These are phyloP conservation scores for Coemansia sp. DNA, from an alignment of 371 early-diverging fungal species.

Conservation along the genomic window DNA sequence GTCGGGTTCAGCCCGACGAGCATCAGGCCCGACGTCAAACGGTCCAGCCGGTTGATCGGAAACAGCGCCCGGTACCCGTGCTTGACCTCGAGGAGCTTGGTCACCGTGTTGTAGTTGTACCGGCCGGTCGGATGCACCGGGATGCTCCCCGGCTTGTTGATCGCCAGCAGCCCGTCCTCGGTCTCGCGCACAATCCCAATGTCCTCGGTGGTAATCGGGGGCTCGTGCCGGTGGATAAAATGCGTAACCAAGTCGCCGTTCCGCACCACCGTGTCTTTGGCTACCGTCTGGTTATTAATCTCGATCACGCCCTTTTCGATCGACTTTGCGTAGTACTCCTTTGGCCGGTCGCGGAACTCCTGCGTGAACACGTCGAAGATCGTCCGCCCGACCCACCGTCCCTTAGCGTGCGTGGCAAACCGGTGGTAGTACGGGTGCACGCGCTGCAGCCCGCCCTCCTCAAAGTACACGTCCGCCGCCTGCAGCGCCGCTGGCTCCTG, in stretches of 20 bases:
- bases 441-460: slow-evolving; percentile 66
- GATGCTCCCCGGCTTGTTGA: slow-evolving; percentile 88
- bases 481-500: not conserved
- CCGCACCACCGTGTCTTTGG: slow-evolving; percentile 57
- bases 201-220: slow-evolving; percentile 72
- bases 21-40: slow-evolving; percentile 90
- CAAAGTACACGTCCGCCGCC: slow-evolving; percentile 49
- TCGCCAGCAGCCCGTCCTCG: slow-evolving; percentile 68
- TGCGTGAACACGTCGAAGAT: slow-evolving; percentile 73
- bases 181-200: slow-evolving; percentile 62
- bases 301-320: slow-evolving; percentile 76
- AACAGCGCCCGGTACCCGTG: slow-evolving; percentile 62
- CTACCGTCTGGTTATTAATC: slow-evolving; percentile 66
- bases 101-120: slow-evolving; percentile 79
- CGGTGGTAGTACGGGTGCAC: slow-evolving; percentile 81
- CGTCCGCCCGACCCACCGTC: slow-evolving; percentile 80
- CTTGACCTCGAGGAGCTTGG: slow-evolving; percentile 72
- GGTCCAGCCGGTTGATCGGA: slow-evolving; percentile 87
- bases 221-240: slow-evolving; percentile 92
- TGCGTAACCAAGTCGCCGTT: slow-evolving; percentile 80
- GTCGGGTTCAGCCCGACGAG: slow-evolving; percentile 69
- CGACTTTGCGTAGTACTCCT: slow-evolving; percentile 78
- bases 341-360: slow-evolving; percentile 84
- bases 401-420: slow-evolving; percentile 83
- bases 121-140: slow-evolving; percentile 85